Conservation (phyloP, 2,329 filamentous ascomycete species). For the Orbilia ellipsospora region DNA sequence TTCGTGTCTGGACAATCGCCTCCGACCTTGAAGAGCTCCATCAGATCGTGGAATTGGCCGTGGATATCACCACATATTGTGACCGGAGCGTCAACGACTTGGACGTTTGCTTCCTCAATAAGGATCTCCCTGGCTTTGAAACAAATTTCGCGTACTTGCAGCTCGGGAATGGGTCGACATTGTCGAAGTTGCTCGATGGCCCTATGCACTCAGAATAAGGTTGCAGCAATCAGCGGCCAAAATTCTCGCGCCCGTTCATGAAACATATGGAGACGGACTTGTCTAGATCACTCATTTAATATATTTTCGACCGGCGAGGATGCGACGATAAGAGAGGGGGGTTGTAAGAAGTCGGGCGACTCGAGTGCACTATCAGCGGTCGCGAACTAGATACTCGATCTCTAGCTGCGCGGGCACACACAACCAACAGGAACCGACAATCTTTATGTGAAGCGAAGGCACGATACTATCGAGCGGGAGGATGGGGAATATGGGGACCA, state of each 20-base stretch:
- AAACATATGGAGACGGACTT: constrained; percentile 69
- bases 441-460: too few species aligned
- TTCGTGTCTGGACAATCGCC: constrained; percentile 95
- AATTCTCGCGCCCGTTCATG: not conserved
- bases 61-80: constrained; percentile 98
- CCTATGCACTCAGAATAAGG: constrained; percentile 66
- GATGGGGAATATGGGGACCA: not conserved
- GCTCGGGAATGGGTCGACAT: constrained; percentile 94
- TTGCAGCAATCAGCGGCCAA: not conserved
- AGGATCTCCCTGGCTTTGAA: constrained; percentile 96
- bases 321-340: constrained; percentile 49
- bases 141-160: constrained; percentile 94
- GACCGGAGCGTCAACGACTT: constrained; percentile 92
- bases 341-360: constrained; percentile 40
- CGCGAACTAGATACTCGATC: constrained; percentile 28
- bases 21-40: constrained; percentile 94
- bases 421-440: not conserved
- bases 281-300: constrained; percentile 89
- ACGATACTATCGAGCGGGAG: not conserved
- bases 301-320: constrained; percentile 55
- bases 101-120: constrained; percentile 97
- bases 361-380: constrained; percentile 35
- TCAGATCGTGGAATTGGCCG: constrained; percentile 94
- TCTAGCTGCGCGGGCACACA: constrained; percentile 1
- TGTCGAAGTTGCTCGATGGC: constrained; percentile 95